Evolutionary conservation across 495 filamentous ascomycete species (phyloP).

Genomic region (Letharia lupina): DNA sequence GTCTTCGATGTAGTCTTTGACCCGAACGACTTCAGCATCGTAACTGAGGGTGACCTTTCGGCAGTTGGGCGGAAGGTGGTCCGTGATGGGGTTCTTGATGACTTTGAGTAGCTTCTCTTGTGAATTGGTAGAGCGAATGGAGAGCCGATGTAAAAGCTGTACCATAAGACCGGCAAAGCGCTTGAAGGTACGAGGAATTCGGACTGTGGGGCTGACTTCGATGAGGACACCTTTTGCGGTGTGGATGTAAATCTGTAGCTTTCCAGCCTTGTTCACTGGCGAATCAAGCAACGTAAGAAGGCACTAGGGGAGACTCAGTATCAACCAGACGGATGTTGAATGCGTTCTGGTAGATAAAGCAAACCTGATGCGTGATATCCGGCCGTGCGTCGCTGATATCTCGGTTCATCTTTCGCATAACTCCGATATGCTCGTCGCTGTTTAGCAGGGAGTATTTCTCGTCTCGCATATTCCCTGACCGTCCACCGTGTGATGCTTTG

Average conservation of each 20-base stretch:
- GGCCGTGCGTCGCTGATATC: conserved; percentile 97
- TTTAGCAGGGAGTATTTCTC: conserved; percentile 96
- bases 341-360: conserved; percentile 20
- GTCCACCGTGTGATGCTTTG: conserved; percentile 68
- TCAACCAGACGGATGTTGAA: conserved; percentile 3
- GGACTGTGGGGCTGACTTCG: conserved; percentile 92
- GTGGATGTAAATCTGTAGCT: conserved; percentile 96
- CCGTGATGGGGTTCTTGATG: conserved; percentile 93
- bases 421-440: conserved; percentile 96
- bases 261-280: conserved; percentile 95
- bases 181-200: conserved; percentile 97
- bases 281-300: conserved; percentile 95
- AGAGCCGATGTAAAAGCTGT: conserved; percentile 91
- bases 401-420: conserved; percentile 98
- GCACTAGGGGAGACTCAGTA: conserved; percentile 53
- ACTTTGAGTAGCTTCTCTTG: conserved; percentile 96
- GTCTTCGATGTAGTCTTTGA: conserved; percentile 75
- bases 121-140: conserved; percentile 89
- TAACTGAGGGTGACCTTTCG: conserved; percentile 94
- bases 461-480: conserved; percentile 59
- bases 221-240: conserved; percentile 95
- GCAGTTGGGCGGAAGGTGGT: conserved; percentile 93
- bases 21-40: conserved; percentile 77
- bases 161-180: conserved; percentile 98
- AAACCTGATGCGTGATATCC: conserved; percentile 96